A percentile compares a stretch with the other conserved stretches of the same genome.
Evolutionary conservation across 2,329 filamentous ascomycete genomes (phyloP).

Genomic region (Epichloe sylvatica): DNA sequence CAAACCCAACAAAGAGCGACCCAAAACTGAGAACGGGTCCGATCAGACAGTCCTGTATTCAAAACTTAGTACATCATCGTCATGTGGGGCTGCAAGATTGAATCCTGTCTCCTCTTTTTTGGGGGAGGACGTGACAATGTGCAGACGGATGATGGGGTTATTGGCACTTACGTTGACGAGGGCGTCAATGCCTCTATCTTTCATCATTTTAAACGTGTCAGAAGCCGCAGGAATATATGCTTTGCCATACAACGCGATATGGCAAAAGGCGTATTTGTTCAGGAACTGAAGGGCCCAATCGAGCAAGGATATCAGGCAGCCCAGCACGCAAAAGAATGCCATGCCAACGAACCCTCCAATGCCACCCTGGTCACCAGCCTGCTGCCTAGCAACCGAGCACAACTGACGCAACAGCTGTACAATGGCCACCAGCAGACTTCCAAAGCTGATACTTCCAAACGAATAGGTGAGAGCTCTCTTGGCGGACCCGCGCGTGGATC

Average conservation of each 20-base stretch:
- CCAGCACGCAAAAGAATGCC: slow-evolving; percentile 59
- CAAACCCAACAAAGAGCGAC: slow-evolving; percentile 69
- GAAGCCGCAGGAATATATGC: slow-evolving; percentile 76
- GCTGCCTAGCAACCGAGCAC: slow-evolving; percentile 58
- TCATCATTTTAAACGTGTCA: slow-evolving; percentile 84
- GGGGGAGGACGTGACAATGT: no score
- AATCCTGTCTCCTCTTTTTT: no score
- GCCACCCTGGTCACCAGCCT: slow-evolving; percentile 54
- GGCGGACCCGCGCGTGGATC: slow-evolving; percentile 71
- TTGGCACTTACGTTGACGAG: slow-evolving; percentile 50
- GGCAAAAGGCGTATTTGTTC: slow-evolving; percentile 84
- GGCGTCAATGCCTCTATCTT: slow-evolving; percentile 79
- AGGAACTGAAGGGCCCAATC: slow-evolving; percentile 81
- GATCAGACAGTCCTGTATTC: slow-evolving; percentile 55
- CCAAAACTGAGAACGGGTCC: slow-evolving; percentile 64
- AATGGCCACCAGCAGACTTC: slow-evolving; percentile 72
- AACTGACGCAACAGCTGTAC: slow-evolving; percentile 74
- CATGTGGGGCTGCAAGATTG: no score
- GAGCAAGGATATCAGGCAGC: slow-evolving; percentile 56
- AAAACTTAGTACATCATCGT: slow-evolving; percentile 3
- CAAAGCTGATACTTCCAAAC: slow-evolving; percentile 81
- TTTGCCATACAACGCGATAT: slow-evolving; percentile 88
- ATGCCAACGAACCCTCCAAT: slow-evolving; percentile 53
- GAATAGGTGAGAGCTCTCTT: slow-evolving; percentile 75
- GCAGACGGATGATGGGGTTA: no score